Evolutionary conservation across 139 green algal species (phyloP).

Genomic region (Raphidocelis subcapitata): DNA sequence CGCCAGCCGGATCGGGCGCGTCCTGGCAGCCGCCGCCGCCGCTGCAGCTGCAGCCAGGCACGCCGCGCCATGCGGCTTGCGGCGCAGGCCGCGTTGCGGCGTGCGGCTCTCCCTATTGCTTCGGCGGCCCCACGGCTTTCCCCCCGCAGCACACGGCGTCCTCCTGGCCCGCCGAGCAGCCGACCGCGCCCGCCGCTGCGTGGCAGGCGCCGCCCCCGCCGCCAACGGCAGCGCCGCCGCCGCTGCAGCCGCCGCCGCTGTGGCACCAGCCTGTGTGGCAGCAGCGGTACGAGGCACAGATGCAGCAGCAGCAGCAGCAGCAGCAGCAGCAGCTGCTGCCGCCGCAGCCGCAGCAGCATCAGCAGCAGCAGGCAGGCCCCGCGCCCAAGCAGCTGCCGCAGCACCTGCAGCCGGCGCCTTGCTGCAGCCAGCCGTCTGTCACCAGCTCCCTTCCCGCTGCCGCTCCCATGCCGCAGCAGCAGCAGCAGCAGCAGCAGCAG

Average conservation of each 20-base stretch:
- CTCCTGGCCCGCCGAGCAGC: no score
- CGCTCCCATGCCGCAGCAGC: not conserved
- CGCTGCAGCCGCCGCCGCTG: not conserved
- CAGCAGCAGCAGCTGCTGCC: not conserved
- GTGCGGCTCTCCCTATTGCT: no score
- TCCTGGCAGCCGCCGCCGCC: not conserved
- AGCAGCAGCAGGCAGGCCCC: constrained; percentile 9
- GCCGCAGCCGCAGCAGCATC: constrained; percentile 1
- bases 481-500: not conserved
- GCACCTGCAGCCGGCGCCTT: no score
- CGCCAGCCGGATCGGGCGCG: no score
- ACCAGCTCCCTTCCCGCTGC: no score
- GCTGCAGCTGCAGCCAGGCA: not conserved
- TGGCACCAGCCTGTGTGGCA: not conserved
- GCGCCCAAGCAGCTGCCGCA: no score
- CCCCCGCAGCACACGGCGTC: no score
- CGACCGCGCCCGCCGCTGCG: not conserved
- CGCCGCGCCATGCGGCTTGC: not conserved
- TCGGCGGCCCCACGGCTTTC: no score
- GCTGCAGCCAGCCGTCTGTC: no score
- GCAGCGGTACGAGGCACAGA: not conserved
- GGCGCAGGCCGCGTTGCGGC: no score
- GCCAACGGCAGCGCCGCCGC: not conserved
- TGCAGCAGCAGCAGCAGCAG: constrained; percentile 5
- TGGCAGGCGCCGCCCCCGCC: not conserved